A percentile compares a stretch with the other conserved stretches of the same genome.
Conservation (phyloP, 305 asterid species). For the Plantago coronopus region DNA sequence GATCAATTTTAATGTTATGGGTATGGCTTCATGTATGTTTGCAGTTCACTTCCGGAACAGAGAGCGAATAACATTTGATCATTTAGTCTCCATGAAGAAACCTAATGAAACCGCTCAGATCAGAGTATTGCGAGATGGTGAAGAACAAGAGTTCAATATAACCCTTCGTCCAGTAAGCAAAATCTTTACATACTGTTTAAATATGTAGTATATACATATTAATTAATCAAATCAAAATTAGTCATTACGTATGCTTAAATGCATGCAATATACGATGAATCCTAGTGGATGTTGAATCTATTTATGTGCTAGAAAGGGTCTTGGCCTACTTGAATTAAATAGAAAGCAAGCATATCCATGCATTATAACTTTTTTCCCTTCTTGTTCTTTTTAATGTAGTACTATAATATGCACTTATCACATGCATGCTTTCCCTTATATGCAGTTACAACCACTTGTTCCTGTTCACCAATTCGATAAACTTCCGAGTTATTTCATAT, state of each 20-base stretch:
- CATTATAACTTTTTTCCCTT: too few species aligned
- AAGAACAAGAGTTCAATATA: conserved; percentile 57
- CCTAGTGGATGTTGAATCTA: too few species aligned
- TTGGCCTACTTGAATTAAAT: too few species aligned
- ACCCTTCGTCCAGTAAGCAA: conserved; percentile 81
- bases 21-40: conserved; percentile 22
- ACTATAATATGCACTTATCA: conserved; percentile 14
- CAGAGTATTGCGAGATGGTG: conserved; percentile 69
- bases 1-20: conserved; percentile 7
- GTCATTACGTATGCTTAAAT: too few species aligned
- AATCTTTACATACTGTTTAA: neutral
- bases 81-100: conserved; percentile 96
- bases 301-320: too few species aligned
- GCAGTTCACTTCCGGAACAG: conserved; percentile 88
- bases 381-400: too few species aligned
- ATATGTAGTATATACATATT: neutral
- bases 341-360: too few species aligned
- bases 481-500: conserved; percentile 91
- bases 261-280: too few species aligned
- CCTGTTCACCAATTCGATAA: conserved; percentile 95
- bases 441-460: conserved; percentile 87
- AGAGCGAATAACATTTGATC: conserved; percentile 93
- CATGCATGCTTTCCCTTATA: conserved; percentile 3
- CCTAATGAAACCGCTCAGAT: conserved; percentile 78
- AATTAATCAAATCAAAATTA: too few species aligned